Evolutionary conservation across 192 early-diverging fungal species (phyloP), one percentile per base, ranked within the genome.

Genomic region (Linnemannia schmuckeri): DNA sequence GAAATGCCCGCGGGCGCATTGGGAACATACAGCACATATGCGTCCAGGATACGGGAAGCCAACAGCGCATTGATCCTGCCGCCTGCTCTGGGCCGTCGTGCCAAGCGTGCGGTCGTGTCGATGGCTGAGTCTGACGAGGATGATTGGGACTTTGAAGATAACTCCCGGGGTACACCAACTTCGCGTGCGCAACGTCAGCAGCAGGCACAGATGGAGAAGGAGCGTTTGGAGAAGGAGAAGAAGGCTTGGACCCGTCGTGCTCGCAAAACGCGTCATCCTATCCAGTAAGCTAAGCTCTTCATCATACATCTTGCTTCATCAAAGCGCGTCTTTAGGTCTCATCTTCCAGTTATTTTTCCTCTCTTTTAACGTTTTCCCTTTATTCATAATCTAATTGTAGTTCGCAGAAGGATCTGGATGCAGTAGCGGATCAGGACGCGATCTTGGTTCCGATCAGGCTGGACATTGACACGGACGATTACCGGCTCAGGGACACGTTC

Each of bases 401-500:
- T 24, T 87, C 81, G 18, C 75, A 91, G 41, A 78, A 84, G 44
- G 91, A 93, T 24, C 35, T 92, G 30, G 87, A 89, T 72, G 35
- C 90, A 73, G 88, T 93, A 57, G 93, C 96, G 9, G 91, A 94
- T 66, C 90, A 92, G 70, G 91, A 93, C 22, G 97, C 97, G 85
- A 85, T 92, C 20, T 83, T 98, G 20, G 96, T 98, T 1, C 97
- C 97, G 10, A 97, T 99, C 42, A 91, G 96, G 17, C 85, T 99
- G n/a, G 97, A 99, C 83, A 85, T 98, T 88, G 97, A 99, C 88
- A 82, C 96, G 1, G 96, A 97, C 57, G 96, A 96, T 54, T 90
- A 95, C 75, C 96, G 96, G 68, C 86, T 98, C 72, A 92, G 96
- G 38, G 97, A 99, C 77, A 91, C 94, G 24, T 99, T 99, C 88